Evolutionary conservation across 1,139 yeast genomes (phyloP), one percentile per base, ranked within the genome.

Genomic region (Debaryomyces psychrophilus): DNA sequence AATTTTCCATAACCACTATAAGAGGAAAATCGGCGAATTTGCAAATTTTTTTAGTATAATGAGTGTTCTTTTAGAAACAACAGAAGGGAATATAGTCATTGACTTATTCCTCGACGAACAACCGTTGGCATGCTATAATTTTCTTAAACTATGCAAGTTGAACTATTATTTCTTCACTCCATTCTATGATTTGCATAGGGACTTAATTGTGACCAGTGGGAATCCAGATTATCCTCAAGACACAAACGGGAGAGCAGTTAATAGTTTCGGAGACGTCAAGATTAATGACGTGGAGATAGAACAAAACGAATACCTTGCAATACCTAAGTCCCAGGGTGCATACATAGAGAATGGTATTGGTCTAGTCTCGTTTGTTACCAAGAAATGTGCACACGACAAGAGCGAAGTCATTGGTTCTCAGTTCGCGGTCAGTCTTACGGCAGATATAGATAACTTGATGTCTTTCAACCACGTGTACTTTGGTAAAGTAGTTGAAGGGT

Each of bases 21-120:
- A 8, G 5, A 20, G 22, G 12, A 28, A 23, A n/a, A 27, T 27
- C 14, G 33, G n/a, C 12, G 9, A 27, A n/a, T 37, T 37, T 25
- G 33, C 12, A 26, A 25, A 26, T 27, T 14, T 23, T 25, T 37
- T 25, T 27, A 4, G 25, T 27, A 28, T 4, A 14, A 82, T 82
- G 87, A 81, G 87, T 56, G 83, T 82, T 3, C 56, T 83, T 29
- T 44, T 82, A 9, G 87, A 83, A 55, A 82, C 87, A 0, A 75
- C 82, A 2, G 61, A 58, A 31, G 86, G 84, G 48, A 64, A 60
- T 51, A 42, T 84, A 12, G 85, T 81, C 9, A 60, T 83, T n/a
- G 90, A 84, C 54, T 58, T 83, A 23, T 57, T 62, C 38, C 50
- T 56, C 4, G 61, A 72, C 8, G 56, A 61, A 2, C 68, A 73